phyloP scores from a whole-genome alignment of 1,284 basidiomycete genomes.

The Wolfiporia cocos region DNA sequence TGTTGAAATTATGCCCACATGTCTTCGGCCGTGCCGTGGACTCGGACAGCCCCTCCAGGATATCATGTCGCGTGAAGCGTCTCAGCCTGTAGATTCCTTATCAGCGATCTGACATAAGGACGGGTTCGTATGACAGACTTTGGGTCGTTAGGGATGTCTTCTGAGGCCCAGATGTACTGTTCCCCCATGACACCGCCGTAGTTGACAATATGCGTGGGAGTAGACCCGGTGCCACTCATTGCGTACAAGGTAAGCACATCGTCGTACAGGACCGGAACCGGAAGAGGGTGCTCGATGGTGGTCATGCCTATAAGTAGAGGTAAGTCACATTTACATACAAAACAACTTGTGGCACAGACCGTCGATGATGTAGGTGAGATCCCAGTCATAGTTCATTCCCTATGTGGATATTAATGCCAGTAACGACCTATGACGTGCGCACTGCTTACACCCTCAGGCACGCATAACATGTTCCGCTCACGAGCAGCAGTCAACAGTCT shows the following conservation, averaged over 20 bases:
- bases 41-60: conserved; percentile 54
- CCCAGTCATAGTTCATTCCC: conserved; percentile 76
- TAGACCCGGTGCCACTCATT: conserved; percentile 62
- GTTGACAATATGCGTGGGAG: conserved; percentile 69
- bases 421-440: background rate
- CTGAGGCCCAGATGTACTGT: conserved; percentile 58
- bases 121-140: conserved; percentile 37
- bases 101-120: background rate
- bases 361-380: conserved; percentile 67
- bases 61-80: conserved; percentile 57
- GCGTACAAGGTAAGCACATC: conserved; percentile 58
- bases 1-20: conserved; percentile 36
- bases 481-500: conserved; percentile 54
- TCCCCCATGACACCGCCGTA: conserved; percentile 67
- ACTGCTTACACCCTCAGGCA: conserved; percentile 54
- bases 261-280: conserved; percentile 60
- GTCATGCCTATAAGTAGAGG: conserved; percentile 55
- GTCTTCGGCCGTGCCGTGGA: conserved; percentile 50
- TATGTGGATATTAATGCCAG: conserved; percentile 11
- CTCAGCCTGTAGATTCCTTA: conserved; percentile 38
- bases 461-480: conserved; percentile 61
- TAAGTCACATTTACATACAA: background rate
- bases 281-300: conserved; percentile 67
- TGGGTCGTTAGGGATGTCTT: conserved; percentile 57
- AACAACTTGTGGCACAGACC: conserved; percentile 32